Evolutionary conservation across 805 yeast species (phyloP), one percentile per base, ranked within the genome.

Genomic region (Candida pini): DNA sequence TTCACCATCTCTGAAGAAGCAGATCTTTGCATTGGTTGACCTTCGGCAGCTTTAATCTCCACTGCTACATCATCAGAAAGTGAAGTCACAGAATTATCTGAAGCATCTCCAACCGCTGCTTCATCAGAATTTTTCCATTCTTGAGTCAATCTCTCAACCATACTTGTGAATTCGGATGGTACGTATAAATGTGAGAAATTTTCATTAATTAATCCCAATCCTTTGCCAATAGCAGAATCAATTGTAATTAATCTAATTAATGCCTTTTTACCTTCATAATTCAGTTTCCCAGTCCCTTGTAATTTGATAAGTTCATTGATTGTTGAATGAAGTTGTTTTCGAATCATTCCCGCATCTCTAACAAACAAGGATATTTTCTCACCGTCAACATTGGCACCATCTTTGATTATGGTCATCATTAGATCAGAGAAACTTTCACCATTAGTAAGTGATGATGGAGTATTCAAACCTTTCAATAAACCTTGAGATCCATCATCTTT

Each of bases 191-290:
- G 28, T 2, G 44, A 36, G 17, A 27, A 36, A 20, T 33, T 42
- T 1, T 45, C 37, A 24, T 47, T 43, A 10, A 60, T 43, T 29
- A 62, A 41, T 18, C 64, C 63, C 18, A 72, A 40, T 1, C 75
- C 76, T 48, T 80, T 79, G 28, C 72, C 73, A 36, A 87, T 64
- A 8, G 86, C 78, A 13, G 81, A 74, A 48, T 82, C 88, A 46
- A 86, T 64, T 37, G 81, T 74, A 30, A 81, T 68, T 38, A 85
- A 68, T 43, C 89, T 64, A 21, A 87, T 64, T 27, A 86, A 61
- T 14, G 82, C 70, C 53, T 87, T 95, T 54, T 84, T 83, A 23
- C 88, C 94, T 45, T 79, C 78, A 9, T 75, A 41, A 17, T 72
- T 76, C 42, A 86, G 63, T 41, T 72, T 69, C 26, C 69, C 70